Conservation (phyloP, 225 moss, liverwort and hornwort genomes). For the Marchantia polymorpha region DNA sequence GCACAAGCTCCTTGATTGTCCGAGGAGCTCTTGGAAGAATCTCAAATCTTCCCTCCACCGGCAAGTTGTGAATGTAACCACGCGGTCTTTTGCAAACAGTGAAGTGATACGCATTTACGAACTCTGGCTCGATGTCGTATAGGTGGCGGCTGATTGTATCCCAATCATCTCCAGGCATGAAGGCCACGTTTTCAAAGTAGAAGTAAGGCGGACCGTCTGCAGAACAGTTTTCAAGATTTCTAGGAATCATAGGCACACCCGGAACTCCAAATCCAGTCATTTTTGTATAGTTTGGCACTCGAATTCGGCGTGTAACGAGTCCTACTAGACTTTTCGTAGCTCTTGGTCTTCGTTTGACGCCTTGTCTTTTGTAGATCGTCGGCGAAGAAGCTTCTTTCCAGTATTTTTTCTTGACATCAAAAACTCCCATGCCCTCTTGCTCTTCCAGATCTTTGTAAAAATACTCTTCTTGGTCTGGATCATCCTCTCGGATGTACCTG, state of each 20-base stretch:
- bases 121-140: conserved; percentile 67
- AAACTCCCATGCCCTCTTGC: neutral
- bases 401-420: neutral
- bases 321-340: neutral
- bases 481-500: neutral
- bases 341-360: neutral
- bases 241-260: conserved; percentile 41
- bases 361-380: neutral
- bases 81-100: conserved; percentile 70
- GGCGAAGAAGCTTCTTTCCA: neutral
- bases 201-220: conserved; percentile 68
- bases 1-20: conserved; percentile 65
- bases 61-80: conserved; percentile 84
- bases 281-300: conserved; percentile 11
- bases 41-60: conserved; percentile 66
- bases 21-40: conserved; percentile 56
- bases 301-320: neutral
- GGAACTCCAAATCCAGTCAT: conserved; percentile 69
- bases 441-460: neutral
- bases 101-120: conserved; percentile 77
- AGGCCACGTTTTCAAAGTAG: conserved; percentile 79
- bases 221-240: conserved; percentile 43
- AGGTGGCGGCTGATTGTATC: conserved; percentile 57
- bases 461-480: neutral
- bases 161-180: conserved; percentile 77